Evolutionary conservation across 352 stramenopile species (phyloP).

Genomic region (Discostella stelligera): DNA sequence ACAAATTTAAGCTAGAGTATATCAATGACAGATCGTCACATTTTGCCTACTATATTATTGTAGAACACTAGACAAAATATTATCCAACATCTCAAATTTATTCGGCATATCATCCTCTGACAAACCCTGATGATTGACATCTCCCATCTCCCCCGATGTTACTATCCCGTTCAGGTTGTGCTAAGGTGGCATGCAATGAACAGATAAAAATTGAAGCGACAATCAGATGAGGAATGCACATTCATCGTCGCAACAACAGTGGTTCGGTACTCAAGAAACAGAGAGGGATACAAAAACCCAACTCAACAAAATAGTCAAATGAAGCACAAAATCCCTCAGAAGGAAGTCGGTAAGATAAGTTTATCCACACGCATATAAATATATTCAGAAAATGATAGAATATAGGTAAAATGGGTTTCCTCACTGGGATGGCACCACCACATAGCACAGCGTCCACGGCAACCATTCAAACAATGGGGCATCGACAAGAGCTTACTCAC

Average conservation of each 20-base stretch:
- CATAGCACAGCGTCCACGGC: background rate
- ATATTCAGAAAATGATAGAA: constrained; percentile 42
- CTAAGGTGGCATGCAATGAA: background rate
- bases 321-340: constrained; percentile 28
- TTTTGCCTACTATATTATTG: too few species aligned
- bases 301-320: background rate
- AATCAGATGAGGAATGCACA: background rate
- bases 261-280: background rate
- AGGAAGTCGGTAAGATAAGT: constrained; percentile 47
- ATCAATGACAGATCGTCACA: too few species aligned
- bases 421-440: constrained; percentile 16
- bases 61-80: too few species aligned
- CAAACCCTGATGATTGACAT: too few species aligned
- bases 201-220: background rate
- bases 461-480: background rate
- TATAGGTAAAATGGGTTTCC: constrained; percentile 43
- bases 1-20: too few species aligned
- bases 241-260: background rate
- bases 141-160: background rate
- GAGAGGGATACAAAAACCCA: background rate
- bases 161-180: background rate
- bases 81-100: too few species aligned
- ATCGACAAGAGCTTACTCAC: background rate
- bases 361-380: constrained; percentile 22
- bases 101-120: too few species aligned